Evolutionary conservation across 495 filamentous ascomycete genomes (phyloP).

Genomic region (Trichoderma reesei): DNA sequence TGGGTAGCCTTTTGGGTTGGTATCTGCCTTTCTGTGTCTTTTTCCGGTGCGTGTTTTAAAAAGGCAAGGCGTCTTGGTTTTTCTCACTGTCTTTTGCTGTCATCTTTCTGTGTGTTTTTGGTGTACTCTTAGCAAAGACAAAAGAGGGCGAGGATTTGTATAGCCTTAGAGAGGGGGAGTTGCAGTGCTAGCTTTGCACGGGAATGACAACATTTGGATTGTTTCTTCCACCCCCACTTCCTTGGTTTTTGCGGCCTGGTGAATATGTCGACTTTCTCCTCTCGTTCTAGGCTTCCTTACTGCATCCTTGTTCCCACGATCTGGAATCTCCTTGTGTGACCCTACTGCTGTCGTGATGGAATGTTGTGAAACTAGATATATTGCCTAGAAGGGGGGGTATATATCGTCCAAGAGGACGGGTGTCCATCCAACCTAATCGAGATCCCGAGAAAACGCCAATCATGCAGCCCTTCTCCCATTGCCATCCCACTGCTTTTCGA

Average conservation of each 20-base stretch:
- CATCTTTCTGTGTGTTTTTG: background rate
- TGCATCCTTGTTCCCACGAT: background rate
- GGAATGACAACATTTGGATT: conserved; percentile 8
- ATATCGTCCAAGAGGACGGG: background rate
- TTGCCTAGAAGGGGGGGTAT: background rate
- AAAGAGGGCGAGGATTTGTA: background rate
- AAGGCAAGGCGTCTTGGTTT: background rate
- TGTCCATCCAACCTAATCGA: background rate
- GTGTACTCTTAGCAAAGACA: conserved; percentile 1
- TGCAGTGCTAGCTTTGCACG: conserved; percentile 10
- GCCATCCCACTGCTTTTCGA: too few relatives aligned
- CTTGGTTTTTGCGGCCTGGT: background rate
- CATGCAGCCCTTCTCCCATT: background rate
- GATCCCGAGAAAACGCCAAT: conserved; percentile 5
- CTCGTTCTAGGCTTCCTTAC: too few relatives aligned
- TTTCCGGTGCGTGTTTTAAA: background rate
- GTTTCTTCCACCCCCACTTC: conserved; percentile 9
- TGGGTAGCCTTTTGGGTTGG: background rate
- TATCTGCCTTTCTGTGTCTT: background rate
- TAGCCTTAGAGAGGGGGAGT: background rate
- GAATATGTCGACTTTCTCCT: too few relatives aligned
- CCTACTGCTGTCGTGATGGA: background rate
- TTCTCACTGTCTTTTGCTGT: background rate
- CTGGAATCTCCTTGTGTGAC: background rate
- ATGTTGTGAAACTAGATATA: background rate